Conservation (phyloP, 2,329 filamentous ascomycete species). For the Pseudogymnoascus sp. region DNA sequence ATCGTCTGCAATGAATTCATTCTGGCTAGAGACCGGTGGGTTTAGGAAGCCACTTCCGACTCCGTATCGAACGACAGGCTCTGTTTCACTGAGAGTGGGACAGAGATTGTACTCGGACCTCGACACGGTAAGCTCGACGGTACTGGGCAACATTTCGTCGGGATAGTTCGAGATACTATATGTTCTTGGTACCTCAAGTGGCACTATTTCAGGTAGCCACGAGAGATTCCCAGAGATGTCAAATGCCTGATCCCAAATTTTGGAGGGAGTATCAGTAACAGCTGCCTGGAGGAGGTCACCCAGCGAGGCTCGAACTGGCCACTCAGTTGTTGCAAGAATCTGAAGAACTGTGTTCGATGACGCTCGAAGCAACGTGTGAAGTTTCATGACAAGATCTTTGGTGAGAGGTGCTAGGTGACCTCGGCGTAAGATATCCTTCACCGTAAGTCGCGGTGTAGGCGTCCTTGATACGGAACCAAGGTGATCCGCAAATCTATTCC, state of each 20-base stretch:
- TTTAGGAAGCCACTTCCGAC: slow-evolving; percentile 49
- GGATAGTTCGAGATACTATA: slow-evolving; percentile 45
- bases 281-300: slow-evolving; percentile 43
- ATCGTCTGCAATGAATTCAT: slow-evolving; percentile 33
- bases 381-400: slow-evolving; percentile 40
- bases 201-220: slow-evolving; percentile 39
- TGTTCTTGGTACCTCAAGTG: slow-evolving; percentile 42
- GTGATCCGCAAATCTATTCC: slow-evolving; percentile 41
- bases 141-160: slow-evolving; percentile 42
- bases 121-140: slow-evolving; percentile 43
- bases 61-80: slow-evolving; percentile 30
- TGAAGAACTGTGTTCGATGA: slow-evolving; percentile 42
- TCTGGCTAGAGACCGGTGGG: slow-evolving; percentile 33
- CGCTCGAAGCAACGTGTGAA: slow-evolving; percentile 40
- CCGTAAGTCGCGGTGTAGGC: slow-evolving; percentile 30
- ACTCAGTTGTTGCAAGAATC: slow-evolving; percentile 41
- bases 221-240: slow-evolving; percentile 33
- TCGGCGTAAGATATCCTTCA: slow-evolving; percentile 41
- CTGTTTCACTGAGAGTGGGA: slow-evolving; percentile 23
- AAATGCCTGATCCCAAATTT: slow-evolving; percentile 45
- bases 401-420: slow-evolving; percentile 45
- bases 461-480: slow-evolving; percentile 31
- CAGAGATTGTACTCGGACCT: slow-evolving; percentile 43
- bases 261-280: slow-evolving; percentile 38
- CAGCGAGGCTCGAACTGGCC: slow-evolving; percentile 43